phyloP scores from a whole-genome alignment of 306 rosid genomes.

The Pyrus communis region DNA sequence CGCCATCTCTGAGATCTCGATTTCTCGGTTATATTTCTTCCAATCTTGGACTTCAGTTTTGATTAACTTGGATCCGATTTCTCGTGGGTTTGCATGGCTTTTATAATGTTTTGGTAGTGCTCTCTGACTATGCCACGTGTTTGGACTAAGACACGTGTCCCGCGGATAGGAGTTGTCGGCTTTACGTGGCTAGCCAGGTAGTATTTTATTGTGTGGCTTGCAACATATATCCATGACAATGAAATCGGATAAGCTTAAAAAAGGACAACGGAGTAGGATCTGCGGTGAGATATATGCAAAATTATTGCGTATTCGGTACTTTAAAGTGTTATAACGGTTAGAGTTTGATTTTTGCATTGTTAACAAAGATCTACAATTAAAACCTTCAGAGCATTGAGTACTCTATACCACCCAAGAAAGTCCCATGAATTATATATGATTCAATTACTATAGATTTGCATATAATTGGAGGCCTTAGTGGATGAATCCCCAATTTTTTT shows the following conservation, averaged over 20 bases:
- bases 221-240: neutral
- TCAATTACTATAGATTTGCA: too few relatives aligned
- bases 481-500: too few relatives aligned
- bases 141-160: neutral
- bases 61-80: neutral
- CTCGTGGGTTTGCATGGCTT: neutral
- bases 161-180: neutral
- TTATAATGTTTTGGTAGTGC: neutral
- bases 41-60: too few relatives aligned
- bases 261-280: neutral
- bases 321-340: too few relatives aligned
- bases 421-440: too few relatives aligned
- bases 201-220: neutral
- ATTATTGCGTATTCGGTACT: too few relatives aligned
- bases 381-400: too few relatives aligned
- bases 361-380: too few relatives aligned
- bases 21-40: too few relatives aligned
- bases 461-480: too few relatives aligned
- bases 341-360: too few relatives aligned
- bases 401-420: too few relatives aligned
- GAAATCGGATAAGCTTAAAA: neutral
- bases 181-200: neutral
- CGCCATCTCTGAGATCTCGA: neutral
- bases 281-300: neutral
- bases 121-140: neutral